A percentile compares a stretch with the other conserved stretches of the same genome.
phyloP scores from a whole-genome alignment of 345 rosid species.

The Populus alba region DNA sequence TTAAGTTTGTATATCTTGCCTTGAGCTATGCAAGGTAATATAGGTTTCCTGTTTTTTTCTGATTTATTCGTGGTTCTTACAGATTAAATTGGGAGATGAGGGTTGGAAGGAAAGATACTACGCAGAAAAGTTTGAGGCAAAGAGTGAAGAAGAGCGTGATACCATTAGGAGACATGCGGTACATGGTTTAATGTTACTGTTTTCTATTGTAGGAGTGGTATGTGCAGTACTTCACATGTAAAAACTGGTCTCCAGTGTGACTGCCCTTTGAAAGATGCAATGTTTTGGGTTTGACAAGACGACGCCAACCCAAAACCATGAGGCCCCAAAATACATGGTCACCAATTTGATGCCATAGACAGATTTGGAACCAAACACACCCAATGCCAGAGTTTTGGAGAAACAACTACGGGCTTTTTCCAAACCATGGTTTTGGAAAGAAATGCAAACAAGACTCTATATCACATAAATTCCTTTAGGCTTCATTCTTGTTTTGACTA shows the following conservation, averaged over 20 bases:
- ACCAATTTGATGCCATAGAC: too few relatives aligned
- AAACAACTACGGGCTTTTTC: not conserved
- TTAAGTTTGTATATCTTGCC: not conserved
- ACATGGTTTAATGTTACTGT: constrained; percentile 1
- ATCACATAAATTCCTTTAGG: too few relatives aligned
- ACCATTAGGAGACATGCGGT: constrained; percentile 19
- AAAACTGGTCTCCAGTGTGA: not conserved
- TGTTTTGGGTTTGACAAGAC: too few relatives aligned
- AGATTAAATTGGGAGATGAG: constrained; percentile 15
- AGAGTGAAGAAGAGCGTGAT: constrained; percentile 20
- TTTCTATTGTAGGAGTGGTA: not conserved
- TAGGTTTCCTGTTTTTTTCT: not conserved
- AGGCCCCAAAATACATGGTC: too few relatives aligned
- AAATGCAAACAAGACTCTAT: not conserved
- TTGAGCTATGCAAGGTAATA: not conserved
- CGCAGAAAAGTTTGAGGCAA: constrained; percentile 20
- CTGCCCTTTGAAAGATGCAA: not conserved
- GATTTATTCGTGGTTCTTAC: not conserved
- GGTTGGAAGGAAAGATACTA: constrained; percentile 25
- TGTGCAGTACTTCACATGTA: not conserved
- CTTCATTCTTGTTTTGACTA: too few relatives aligned
- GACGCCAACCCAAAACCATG: too few relatives aligned
- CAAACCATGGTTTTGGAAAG: not conserved
- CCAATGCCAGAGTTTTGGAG: not conserved
- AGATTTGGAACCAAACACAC: not conserved